These are phyloP conservation scores for Nitzschia sp. DNA, from an alignment of 108 stramenopile genomes.

Conservation along the genomic window DNA sequence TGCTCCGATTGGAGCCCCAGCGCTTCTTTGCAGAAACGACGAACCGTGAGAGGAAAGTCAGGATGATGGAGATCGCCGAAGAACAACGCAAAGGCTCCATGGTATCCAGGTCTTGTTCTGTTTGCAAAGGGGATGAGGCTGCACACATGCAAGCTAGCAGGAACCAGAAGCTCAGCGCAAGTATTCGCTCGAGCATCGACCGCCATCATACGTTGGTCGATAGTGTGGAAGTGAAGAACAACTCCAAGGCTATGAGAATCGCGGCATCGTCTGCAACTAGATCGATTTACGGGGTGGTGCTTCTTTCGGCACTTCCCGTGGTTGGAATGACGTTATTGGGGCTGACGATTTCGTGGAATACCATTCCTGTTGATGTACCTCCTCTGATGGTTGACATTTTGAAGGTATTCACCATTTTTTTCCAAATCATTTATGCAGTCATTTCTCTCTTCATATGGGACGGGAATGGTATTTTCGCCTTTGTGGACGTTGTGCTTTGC, in stretches of 20 bases:
- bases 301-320: constrained; percentile 32
- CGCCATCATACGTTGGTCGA: neutral
- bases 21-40: constrained; percentile 20
- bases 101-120: neutral
- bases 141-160: neutral
- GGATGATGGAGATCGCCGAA: constrained; percentile 2
- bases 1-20: constrained; percentile 29
- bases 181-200: neutral
- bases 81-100: neutral
- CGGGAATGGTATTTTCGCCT: constrained; percentile 17
- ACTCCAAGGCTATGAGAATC: neutral
- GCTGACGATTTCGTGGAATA: constrained; percentile 43
- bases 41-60: constrained; percentile 5
- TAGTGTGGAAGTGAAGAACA: neutral
- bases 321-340: constrained; percentile 32
- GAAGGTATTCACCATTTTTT: constrained; percentile 34
- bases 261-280: constrained; percentile 17
- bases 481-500: constrained; percentile 34
- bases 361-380: constrained; percentile 20
- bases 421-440: constrained; percentile 33
- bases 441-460: constrained; percentile 34
- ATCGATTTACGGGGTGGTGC: constrained; percentile 31
- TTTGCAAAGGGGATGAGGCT: neutral
- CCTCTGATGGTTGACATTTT: constrained; percentile 23
- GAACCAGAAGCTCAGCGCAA: neutral